These are phyloP conservation scores for Metschnikowia henanensis DNA, from an alignment of 805 yeast species.

Conservation along the genomic window DNA sequence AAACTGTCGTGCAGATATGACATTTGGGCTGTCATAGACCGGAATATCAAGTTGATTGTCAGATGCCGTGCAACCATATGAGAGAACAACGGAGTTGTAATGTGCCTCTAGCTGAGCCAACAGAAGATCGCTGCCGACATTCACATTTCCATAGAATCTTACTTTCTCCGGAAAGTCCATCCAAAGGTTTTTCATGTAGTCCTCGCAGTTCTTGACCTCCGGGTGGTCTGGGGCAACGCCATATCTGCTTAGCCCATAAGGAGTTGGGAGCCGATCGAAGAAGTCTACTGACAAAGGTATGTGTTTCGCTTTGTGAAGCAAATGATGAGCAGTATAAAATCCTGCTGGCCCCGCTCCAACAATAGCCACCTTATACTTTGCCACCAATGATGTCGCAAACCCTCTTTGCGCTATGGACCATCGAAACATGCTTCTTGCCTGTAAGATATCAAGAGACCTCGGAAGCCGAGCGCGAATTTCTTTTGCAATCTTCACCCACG, in stretches of 20 bases:
- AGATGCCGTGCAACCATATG: slow-evolving; percentile 75
- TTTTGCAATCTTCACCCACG: neutral
- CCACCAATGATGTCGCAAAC: slow-evolving; percentile 3
- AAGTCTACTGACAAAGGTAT: slow-evolving; percentile 55
- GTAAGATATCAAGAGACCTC: neutral
- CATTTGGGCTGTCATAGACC: slow-evolving; percentile 64
- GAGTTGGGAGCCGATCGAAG: slow-evolving; percentile 84
- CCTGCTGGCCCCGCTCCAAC: slow-evolving; percentile 93
- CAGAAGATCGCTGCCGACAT: slow-evolving; percentile 61
- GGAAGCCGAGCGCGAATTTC: too few relatives aligned
- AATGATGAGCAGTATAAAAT: slow-evolving; percentile 21
- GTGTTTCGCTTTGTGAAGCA: slow-evolving; percentile 44
- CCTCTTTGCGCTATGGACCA: slow-evolving; percentile 2
- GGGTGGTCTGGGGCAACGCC: slow-evolving; percentile 99
- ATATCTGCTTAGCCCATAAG: slow-evolving; percentile 85
- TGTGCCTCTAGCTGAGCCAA: slow-evolving; percentile 48
- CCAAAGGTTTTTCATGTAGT: slow-evolving; percentile 61
- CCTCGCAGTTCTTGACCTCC: slow-evolving; percentile 84
- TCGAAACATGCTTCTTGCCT: slow-evolving; percentile 1
- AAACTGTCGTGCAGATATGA: slow-evolving; percentile 77
- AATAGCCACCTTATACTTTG: slow-evolving; percentile 55
- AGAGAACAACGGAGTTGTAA: slow-evolving; percentile 73
- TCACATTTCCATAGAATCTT: slow-evolving; percentile 68
- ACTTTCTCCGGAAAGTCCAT: slow-evolving; percentile 22
- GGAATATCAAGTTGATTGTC: slow-evolving; percentile 57